These are phyloP conservation scores for Pleurozium schreberi DNA, from an alignment of 225 moss, liverwort and hornwort species.

Conservation along the genomic window DNA sequence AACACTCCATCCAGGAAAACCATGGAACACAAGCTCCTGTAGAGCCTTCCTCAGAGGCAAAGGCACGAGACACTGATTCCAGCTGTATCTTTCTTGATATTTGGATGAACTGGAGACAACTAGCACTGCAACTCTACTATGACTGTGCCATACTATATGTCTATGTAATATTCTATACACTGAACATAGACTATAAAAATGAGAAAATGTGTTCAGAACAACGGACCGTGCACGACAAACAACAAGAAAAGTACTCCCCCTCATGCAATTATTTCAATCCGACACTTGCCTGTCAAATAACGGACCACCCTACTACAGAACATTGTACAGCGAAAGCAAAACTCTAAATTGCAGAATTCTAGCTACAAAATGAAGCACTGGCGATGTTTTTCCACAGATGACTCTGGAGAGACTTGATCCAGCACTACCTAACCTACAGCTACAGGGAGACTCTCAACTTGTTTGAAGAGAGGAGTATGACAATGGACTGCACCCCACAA, in stretches of 20 bases:
- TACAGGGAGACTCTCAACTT: slow-evolving; percentile 53
- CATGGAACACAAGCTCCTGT: neutral
- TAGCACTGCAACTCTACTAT: neutral
- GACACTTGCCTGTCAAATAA: slow-evolving; percentile 21
- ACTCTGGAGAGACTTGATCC: slow-evolving; percentile 47
- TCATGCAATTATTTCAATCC: slow-evolving; percentile 25
- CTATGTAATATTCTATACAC: neutral
- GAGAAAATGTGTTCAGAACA: neutral
- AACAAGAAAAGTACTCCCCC: slow-evolving; percentile 19
- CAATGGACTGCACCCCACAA: slow-evolving; percentile 39
- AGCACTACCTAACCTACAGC: slow-evolving; percentile 38
- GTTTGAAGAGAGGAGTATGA: slow-evolving; percentile 48
- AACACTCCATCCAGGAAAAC: neutral
- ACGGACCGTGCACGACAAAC: slow-evolving; percentile 8
- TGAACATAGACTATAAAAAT: slow-evolving; percentile 5
- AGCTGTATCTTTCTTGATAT: neutral
- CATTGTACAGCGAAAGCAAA: slow-evolving; percentile 34
- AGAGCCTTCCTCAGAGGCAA: neutral
- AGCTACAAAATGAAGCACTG: slow-evolving; percentile 55
- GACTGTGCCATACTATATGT: neutral
- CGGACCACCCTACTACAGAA: slow-evolving; percentile 20
- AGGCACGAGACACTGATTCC: neutral
- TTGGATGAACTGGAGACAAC: neutral
- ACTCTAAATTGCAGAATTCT: slow-evolving; percentile 54
- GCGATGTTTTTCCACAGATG: slow-evolving; percentile 42